Evolutionary conservation across 768 basidiomycete species (phyloP).

Genomic region (Hypholoma sublateritium): DNA sequence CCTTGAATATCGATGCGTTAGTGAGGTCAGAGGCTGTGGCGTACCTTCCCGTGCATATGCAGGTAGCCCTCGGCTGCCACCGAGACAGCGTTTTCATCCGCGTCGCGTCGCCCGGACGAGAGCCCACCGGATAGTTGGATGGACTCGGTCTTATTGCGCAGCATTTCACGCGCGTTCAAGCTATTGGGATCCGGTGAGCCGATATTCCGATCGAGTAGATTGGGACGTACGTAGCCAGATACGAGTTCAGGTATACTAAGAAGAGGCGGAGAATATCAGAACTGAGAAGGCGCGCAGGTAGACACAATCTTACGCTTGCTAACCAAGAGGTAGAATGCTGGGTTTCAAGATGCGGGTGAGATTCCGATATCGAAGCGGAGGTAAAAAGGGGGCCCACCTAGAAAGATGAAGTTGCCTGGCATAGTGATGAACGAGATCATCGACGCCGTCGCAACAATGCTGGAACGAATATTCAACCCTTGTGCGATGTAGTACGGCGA

Average conservation of each 20-base stretch:
- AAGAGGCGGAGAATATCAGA: neutral
- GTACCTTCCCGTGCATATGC: neutral
- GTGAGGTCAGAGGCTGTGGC: neutral
- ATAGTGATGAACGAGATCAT: constrained; percentile 48
- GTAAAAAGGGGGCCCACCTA: constrained; percentile 31
- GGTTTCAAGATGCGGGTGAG: neutral
- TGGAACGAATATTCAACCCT: constrained; percentile 14
- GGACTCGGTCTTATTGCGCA: constrained; percentile 37
- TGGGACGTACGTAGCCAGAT: constrained; percentile 41
- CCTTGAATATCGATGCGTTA: neutral
- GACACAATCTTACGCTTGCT: constrained; percentile 44
- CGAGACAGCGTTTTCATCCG: constrained; percentile 8
- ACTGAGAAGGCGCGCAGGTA: neutral
- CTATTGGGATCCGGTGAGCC: constrained; percentile 14
- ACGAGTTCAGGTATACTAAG: constrained; percentile 57
- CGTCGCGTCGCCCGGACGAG: constrained; percentile 12
- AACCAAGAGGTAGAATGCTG: constrained; percentile 49
- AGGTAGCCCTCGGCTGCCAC: neutral
- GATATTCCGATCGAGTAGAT: neutral
- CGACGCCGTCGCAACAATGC: constrained; percentile 45
- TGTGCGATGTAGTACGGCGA: neutral
- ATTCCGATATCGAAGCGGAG: neutral
- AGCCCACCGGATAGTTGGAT: constrained; percentile 43
- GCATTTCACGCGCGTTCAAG: constrained; percentile 45
- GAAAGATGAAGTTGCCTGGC: constrained; percentile 56